Conservation (phyloP, 2,329 filamentous ascomycete genomes). For the Sporothrix luriei region DNA sequence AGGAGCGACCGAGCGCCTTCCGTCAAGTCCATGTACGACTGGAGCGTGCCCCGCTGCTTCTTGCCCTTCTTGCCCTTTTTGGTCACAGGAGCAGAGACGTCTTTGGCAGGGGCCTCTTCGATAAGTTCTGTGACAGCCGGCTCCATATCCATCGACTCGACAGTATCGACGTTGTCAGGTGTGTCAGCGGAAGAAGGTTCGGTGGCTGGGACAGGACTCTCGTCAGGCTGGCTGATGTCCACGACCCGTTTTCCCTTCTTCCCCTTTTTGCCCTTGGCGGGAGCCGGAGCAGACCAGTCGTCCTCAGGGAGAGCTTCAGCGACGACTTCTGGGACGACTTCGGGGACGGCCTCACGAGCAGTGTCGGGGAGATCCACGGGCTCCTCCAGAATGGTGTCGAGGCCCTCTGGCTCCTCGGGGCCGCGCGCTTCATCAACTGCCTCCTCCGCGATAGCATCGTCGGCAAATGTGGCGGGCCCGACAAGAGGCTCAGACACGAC, state of each 20-base stretch:
- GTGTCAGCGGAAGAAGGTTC: constrained; percentile 1
- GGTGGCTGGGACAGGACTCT: neutral
- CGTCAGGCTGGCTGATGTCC: constrained; percentile 1
- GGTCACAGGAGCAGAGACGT: constrained; percentile 6
- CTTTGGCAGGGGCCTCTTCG: neutral
- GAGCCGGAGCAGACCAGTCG: constrained; percentile 20
- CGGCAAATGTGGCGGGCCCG: neutral
- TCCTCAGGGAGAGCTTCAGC: neutral
- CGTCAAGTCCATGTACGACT: constrained; percentile 19
- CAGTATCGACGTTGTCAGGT: neutral
- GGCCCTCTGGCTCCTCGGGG: constrained; percentile 5
- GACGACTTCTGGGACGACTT: too few species aligned
- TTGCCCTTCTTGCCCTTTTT: constrained; percentile 27
- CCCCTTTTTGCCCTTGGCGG: constrained; percentile 27
- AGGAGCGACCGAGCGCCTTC: constrained; percentile 19
- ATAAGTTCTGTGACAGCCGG: neutral
- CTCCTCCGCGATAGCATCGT: neutral
- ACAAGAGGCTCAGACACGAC: neutral
- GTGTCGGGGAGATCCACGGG: neutral
- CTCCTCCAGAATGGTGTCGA: constrained; percentile 24
- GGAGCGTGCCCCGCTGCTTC: constrained; percentile 22
- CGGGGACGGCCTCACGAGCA: neutral
- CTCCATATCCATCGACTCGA: neutral
- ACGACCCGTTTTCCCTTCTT: constrained; percentile 23
- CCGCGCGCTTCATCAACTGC: neutral